Conservation (phyloP, 805 yeast genomes). For the Saccharomycopsis guyanensis region DNA sequence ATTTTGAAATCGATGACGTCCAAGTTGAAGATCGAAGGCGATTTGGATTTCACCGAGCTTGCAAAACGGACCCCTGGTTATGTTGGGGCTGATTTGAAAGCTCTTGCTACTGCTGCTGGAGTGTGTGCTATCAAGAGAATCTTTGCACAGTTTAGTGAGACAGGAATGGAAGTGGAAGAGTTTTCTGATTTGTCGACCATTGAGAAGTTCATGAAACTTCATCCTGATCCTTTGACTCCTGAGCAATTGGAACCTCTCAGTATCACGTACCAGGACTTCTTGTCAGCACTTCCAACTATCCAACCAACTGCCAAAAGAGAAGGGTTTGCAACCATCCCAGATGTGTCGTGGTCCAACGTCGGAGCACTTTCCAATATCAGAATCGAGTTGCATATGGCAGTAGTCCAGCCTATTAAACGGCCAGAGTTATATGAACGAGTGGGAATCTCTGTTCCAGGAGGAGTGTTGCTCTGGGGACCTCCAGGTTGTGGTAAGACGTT, state of each 20-base stretch:
- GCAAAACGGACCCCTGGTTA: constrained; percentile 96
- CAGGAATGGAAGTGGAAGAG: constrained; percentile 9
- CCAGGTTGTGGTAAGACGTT: constrained; percentile 99
- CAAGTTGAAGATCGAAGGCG: constrained; percentile 58
- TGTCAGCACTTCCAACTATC: constrained; percentile 79
- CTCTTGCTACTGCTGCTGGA: constrained; percentile 92
- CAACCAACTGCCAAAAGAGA: constrained; percentile 98
- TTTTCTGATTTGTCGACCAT: constrained; percentile 48
- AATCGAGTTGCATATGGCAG: constrained; percentile 91
- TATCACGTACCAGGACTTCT: constrained; percentile 72
- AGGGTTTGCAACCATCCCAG: constrained; percentile 98
- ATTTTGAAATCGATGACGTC: constrained; percentile 71
- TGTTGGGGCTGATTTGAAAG: constrained; percentile 95
- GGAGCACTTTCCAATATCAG: constrained; percentile 81
- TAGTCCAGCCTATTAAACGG: constrained; percentile 89
- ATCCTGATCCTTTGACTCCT: constrained; percentile 71
- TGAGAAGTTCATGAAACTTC: constrained; percentile 61
- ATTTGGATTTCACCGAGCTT: constrained; percentile 58
- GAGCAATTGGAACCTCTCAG: constrained; percentile 71
- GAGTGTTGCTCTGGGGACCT: constrained; percentile 97
- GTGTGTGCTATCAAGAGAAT: constrained; percentile 89
- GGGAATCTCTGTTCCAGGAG: constrained; percentile 95
- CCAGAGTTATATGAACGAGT: constrained; percentile 87
- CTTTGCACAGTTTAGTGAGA: constrained; percentile 43
- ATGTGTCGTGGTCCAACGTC: constrained; percentile 90